Conservation (phyloP, 2,329 filamentous ascomycete genomes). For the Dothiorella sarmentorum region DNA sequence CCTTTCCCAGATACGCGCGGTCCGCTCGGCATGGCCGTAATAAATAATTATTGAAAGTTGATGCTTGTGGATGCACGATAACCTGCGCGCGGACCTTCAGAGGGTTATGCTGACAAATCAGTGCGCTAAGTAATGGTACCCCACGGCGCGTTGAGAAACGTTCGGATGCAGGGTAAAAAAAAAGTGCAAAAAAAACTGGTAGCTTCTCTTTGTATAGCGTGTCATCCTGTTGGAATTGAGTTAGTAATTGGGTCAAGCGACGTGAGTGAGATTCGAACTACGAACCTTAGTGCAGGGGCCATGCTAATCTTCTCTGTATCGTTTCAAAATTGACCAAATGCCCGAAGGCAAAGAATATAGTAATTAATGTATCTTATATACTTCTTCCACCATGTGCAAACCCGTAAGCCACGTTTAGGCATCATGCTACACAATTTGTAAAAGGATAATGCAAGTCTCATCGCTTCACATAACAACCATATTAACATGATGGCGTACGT, state of each 20-base stretch:
- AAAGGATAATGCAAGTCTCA: too few species aligned
- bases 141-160: too few species aligned
- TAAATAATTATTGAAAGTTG: background rate
- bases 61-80: too few species aligned
- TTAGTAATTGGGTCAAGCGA: too few species aligned
- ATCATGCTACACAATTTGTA: background rate
- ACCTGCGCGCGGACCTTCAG: too few species aligned
- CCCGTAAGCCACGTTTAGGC: background rate
- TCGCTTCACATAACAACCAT: too few species aligned
- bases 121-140: background rate
- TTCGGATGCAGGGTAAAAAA: background rate
- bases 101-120: constrained; percentile 3
- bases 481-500: too few species aligned
- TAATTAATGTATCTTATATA: background rate
- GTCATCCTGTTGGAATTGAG: constrained; percentile 2
- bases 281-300: constrained; percentile 77
- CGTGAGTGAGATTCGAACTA: constrained; percentile 33
- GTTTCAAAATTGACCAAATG: constrained; percentile 41
- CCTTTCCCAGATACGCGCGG: background rate
- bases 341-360: background rate
- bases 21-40: background rate
- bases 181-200: constrained; percentile 8
- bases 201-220: constrained; percentile 15
- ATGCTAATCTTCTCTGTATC: constrained; percentile 52
- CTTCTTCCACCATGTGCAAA: background rate